Conservation (phyloP, 768 basidiomycete genomes). For the Trametes maxima region DNA sequence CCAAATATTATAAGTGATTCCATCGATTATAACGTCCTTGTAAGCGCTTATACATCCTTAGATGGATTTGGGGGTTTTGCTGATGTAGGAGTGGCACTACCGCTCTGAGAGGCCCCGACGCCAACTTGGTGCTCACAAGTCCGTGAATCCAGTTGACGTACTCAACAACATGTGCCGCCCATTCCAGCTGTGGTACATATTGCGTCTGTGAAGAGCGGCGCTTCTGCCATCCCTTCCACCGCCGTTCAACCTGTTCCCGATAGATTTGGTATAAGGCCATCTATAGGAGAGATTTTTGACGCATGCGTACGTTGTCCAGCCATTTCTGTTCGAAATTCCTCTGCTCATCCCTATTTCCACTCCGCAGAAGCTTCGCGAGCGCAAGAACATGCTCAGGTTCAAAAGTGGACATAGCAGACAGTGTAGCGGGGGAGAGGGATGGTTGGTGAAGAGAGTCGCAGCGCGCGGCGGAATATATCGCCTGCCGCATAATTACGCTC, state of each 20-base stretch:
- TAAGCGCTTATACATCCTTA: too few species aligned
- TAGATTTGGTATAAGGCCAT: too few species aligned
- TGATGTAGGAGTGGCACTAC: slow-evolving; percentile 25
- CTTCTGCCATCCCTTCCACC: background rate
- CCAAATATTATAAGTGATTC: too few species aligned
- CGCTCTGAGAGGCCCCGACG: background rate
- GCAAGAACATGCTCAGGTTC: slow-evolving; percentile 11
- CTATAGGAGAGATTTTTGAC: too few species aligned
- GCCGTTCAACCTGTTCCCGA: slow-evolving; percentile 6
- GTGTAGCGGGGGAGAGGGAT: background rate
- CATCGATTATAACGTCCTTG: too few species aligned
- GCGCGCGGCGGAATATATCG: background rate
- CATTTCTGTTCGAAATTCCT: background rate
- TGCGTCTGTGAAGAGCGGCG: background rate
- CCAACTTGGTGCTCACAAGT: background rate
- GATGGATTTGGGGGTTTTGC: too few species aligned
- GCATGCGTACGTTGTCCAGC: background rate
- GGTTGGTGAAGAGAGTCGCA: background rate
- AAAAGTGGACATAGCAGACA: slow-evolving; percentile 19
- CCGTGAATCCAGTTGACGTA: slow-evolving; percentile 26
- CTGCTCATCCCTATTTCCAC: background rate
- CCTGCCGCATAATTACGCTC: background rate
- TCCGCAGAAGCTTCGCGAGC: background rate
- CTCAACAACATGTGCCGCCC: slow-evolving; percentile 27
- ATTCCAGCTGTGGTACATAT: slow-evolving; percentile 24